phyloP scores from a whole-genome alignment of 1,284 basidiomycete species.

The Tremellales sp. region DNA sequence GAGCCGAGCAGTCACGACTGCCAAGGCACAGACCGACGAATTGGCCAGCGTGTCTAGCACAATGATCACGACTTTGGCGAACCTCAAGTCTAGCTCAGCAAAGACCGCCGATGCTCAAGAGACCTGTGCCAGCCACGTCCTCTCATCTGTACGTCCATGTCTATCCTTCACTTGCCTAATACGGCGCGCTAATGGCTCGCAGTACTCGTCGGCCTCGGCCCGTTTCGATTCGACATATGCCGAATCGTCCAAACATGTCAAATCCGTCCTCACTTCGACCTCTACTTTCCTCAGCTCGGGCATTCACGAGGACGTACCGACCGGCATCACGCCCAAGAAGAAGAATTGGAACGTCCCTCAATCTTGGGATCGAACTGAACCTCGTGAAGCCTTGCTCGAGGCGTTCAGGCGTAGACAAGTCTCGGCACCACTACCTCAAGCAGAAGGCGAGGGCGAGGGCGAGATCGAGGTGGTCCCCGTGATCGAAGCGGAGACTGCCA shows the following conservation, averaged over 20 bases:
- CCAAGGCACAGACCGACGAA: not conserved
- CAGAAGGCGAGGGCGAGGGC: not conserved
- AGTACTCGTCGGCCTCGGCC: constrained; percentile 23
- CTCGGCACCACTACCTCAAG: too few relatives aligned
- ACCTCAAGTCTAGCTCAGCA: not conserved
- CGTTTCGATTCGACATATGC: constrained; percentile 16
- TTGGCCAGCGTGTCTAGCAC: not conserved
- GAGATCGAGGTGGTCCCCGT: too few relatives aligned
- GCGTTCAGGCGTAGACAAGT: constrained; percentile 10
- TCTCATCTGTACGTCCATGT: constrained; percentile 2
- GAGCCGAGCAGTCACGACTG: not conserved
- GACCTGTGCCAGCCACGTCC: not conserved
- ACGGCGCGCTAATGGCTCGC: not conserved
- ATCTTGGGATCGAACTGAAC: constrained; percentile 41
- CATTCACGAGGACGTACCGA: constrained; percentile 48
- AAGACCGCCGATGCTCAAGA: not conserved
- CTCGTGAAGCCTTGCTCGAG: constrained; percentile 37
- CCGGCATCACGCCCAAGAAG: constrained; percentile 50
- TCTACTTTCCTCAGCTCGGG: constrained; percentile 32
- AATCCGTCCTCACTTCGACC: constrained; percentile 27
- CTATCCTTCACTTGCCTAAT: too few relatives aligned
- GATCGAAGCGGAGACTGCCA: not conserved
- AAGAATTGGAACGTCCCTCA: constrained; percentile 40
- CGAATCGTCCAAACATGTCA: constrained; percentile 21
- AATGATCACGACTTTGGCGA: not conserved